phyloP scores from a whole-genome alignment of 2,329 filamentous ascomycete species.

The Mariannaea sp. region DNA sequence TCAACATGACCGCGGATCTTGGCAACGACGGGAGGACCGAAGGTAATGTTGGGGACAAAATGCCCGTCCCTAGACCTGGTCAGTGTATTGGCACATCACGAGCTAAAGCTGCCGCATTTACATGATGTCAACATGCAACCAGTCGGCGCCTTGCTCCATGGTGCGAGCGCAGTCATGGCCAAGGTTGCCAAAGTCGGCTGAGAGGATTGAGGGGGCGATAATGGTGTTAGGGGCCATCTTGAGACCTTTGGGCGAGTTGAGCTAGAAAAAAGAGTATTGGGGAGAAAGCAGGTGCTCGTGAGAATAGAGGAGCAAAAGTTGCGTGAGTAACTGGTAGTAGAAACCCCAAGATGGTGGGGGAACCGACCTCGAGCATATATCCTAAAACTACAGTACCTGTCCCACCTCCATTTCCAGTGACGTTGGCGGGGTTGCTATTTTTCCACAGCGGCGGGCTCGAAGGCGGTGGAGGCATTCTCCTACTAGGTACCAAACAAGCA shows the following conservation, averaged over 20 bases:
- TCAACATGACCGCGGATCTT: conserved; percentile 90
- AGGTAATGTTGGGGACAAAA: conserved; percentile 98
- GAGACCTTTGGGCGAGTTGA: background rate
- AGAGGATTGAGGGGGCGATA: conserved; percentile 97
- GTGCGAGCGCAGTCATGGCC: conserved; percentile 85
- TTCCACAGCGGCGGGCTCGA: background rate
- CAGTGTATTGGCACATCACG: conserved; percentile 11
- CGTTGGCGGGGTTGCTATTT: conserved; percentile 31
- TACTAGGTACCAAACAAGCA: background rate
- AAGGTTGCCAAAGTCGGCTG: conserved; percentile 90
- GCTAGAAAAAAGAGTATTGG: background rate
- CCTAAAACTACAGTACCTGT: no score
- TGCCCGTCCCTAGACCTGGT: conserved; percentile 79
- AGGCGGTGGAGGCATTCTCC: conserved; percentile 6
- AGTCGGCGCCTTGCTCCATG: conserved; percentile 86
- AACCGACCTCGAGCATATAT: no score
- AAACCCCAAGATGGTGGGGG: conserved; percentile 25
- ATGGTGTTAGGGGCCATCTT: conserved; percentile 88
- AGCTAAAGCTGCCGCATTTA: conserved; percentile 41
- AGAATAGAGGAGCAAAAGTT: conserved; percentile 22
- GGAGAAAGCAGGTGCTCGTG: conserved; percentile 21
- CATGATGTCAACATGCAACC: conserved; percentile 94
- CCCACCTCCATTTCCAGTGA: conserved; percentile 27
- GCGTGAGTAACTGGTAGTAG: conserved; percentile 13
- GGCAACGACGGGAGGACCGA: conserved; percentile 91